phyloP scores from a whole-genome alignment of 2,329 filamentous ascomycete species.

The Monilinia vaccinii-corymbosi region DNA sequence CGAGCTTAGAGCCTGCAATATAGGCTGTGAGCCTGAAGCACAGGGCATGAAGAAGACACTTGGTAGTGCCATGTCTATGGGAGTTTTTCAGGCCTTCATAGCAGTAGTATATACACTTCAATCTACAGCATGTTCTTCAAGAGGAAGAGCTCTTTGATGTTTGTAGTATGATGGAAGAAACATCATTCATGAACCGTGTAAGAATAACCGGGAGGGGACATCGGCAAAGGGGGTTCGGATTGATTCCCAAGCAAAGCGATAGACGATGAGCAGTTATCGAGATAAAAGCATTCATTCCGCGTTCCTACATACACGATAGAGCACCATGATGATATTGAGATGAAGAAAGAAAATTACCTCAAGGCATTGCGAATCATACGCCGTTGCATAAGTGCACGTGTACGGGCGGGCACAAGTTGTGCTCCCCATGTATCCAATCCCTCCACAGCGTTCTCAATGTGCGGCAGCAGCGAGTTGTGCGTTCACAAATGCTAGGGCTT shows the following conservation, averaged over 20 bases:
- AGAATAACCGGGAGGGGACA: no score
- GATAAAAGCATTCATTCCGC: neutral
- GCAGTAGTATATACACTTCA: neutral
- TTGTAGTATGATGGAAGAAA: no score
- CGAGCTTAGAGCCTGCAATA: neutral
- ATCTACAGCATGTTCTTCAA: no score
- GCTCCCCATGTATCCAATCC: constrained; percentile 12
- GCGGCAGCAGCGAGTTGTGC: constrained; percentile 33
- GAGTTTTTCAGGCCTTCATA: neutral
- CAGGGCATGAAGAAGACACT: no score
- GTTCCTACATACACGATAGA: neutral
- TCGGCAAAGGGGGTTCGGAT: no score
- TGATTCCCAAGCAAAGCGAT: no score
- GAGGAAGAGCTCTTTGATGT: no score
- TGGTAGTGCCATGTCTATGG: no score
- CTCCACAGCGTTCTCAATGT: constrained; percentile 14
- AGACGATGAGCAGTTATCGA: no score
- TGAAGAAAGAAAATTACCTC: constrained; percentile 1
- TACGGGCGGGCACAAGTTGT: constrained; percentile 12
- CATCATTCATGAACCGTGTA: no score
- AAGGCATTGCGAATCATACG: constrained; percentile 18
- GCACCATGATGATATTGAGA: neutral
- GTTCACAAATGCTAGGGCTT: constrained; percentile 49
- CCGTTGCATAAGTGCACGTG: constrained; percentile 13
- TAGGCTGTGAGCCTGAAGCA: no score